A percentile compares a stretch with the other conserved stretches of the same genome.
Conservation (phyloP, 108 stramenopile species). For the Skeletonema costatum region DNA sequence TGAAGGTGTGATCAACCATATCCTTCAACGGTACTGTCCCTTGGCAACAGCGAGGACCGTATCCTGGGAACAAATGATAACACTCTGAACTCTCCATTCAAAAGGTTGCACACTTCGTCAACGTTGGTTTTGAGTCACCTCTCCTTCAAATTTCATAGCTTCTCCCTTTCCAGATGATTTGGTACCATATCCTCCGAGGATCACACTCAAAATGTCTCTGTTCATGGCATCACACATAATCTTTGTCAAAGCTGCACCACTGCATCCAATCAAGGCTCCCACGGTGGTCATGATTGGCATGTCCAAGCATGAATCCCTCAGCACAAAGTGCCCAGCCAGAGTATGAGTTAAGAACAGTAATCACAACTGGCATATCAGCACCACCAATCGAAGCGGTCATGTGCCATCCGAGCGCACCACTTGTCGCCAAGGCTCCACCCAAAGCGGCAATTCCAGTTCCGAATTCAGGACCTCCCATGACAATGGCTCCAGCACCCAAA, state of each 20-base stretch:
- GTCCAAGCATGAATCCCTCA: slow-evolving; percentile 99
- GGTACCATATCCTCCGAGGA: slow-evolving; percentile 94
- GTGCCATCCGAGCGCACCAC: slow-evolving; percentile 92
- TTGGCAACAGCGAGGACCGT: slow-evolving; percentile 98
- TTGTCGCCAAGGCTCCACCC: slow-evolving; percentile 80
- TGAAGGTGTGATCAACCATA: slow-evolving; percentile 82
- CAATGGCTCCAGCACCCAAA: slow-evolving; percentile 84
- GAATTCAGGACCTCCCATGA: slow-evolving; percentile 78
- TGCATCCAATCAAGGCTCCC: slow-evolving; percentile 98
- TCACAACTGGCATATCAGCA: slow-evolving; percentile 99
- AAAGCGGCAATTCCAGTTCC: slow-evolving; percentile 83
- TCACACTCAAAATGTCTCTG: slow-evolving; percentile 93
- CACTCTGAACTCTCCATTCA: slow-evolving; percentile 84
- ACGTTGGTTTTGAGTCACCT: slow-evolving; percentile 87
- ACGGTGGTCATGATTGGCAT: slow-evolving; percentile 97
- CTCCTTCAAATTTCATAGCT: slow-evolving; percentile 92
- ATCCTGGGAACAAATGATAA: slow-evolving; percentile 98
- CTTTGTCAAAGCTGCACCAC: slow-evolving; percentile 97
- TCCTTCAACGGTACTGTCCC: slow-evolving; percentile 97
- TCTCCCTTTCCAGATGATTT: slow-evolving; percentile 87
- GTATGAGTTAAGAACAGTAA: slow-evolving; percentile 98
- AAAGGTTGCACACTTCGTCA: slow-evolving; percentile 79
- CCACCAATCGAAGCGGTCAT: slow-evolving; percentile 98
- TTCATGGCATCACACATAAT: slow-evolving; percentile 99
- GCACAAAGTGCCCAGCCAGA: slow-evolving; percentile 96